These are phyloP conservation scores for Monosporascus sp. DNA, from an alignment of 2,329 filamentous ascomycete genomes.

Conservation along the genomic window DNA sequence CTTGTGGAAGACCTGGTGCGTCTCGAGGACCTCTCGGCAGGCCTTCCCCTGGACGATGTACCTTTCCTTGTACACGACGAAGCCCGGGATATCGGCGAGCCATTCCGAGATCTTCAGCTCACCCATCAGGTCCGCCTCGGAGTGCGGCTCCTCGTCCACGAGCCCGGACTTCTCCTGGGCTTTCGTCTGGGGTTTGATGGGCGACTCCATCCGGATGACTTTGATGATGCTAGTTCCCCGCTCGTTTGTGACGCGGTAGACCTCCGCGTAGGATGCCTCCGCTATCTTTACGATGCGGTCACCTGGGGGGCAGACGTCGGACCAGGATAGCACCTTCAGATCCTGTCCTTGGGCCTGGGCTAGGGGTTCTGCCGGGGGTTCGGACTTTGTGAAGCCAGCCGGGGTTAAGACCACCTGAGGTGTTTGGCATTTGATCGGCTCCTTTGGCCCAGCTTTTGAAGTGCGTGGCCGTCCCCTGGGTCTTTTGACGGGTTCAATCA, in stretches of 20 bases:
- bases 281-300: slow-evolving; percentile 57
- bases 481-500: slow-evolving; percentile 9
- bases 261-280: slow-evolving; percentile 61
- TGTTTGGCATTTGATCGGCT: slow-evolving; percentile 6
- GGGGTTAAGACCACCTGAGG: slow-evolving; percentile 6
- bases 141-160: slow-evolving; percentile 54
- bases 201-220: slow-evolving; percentile 53
- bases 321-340: slow-evolving; percentile 47
- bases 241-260: slow-evolving; percentile 56
- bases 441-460: slow-evolving; percentile 7
- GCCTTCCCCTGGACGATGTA: slow-evolving; percentile 54
- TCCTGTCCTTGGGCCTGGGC: slow-evolving; percentile 10
- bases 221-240: slow-evolving; percentile 61
- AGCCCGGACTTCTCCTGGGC: slow-evolving; percentile 47
- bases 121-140: slow-evolving; percentile 48
- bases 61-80: slow-evolving; percentile 60
- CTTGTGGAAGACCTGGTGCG: slow-evolving; percentile 53
- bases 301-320: slow-evolving; percentile 48
- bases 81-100: slow-evolving; percentile 58
- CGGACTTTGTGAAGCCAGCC: slow-evolving; percentile 3
- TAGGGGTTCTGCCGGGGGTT: slow-evolving; percentile 8
- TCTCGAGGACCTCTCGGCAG: slow-evolving; percentile 48
- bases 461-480: slow-evolving; percentile 14
- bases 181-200: slow-evolving; percentile 53
- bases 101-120: slow-evolving; percentile 60